Conservation (phyloP, 805 yeast genomes). For the Metschnikowia continentalis region DNA sequence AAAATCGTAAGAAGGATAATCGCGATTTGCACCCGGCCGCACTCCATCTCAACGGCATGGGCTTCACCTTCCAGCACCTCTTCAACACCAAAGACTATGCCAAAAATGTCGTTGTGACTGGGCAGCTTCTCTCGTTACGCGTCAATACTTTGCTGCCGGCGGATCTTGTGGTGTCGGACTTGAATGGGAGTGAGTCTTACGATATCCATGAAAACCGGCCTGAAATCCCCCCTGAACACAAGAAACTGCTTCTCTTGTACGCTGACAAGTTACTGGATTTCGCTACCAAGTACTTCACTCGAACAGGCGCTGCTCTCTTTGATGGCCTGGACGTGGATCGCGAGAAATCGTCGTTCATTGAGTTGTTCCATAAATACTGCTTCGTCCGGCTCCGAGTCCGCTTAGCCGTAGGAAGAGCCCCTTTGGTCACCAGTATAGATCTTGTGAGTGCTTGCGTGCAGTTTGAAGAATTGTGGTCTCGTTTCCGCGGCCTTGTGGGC, state of each 20-base stretch:
- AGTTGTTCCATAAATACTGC: constrained; percentile 6
- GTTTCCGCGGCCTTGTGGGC: neutral
- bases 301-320: constrained; percentile 8
- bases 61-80: constrained; percentile 5
- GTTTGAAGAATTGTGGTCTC: constrained; percentile 5
- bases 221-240: constrained; percentile 1
- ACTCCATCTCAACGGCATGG: constrained; percentile 1
- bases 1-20: too few species aligned
- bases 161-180: constrained; percentile 15
- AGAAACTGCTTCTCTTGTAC: constrained; percentile 2
- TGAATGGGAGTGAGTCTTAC: constrained; percentile 1
- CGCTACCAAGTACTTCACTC: constrained; percentile 3
- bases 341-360: constrained; percentile 8
- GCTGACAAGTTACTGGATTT: constrained; percentile 1
- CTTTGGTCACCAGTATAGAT: neutral
- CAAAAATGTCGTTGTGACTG: constrained; percentile 6
- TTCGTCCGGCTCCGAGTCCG: constrained; percentile 6
- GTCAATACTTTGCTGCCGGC: constrained; percentile 5
- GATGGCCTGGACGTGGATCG: constrained; percentile 5
- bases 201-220: constrained; percentile 3
- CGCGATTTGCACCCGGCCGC: neutral
- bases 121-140: constrained; percentile 15
- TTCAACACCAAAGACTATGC: constrained; percentile 3
- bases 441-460: neutral
- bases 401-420: constrained; percentile 2